A percentile compares a stretch with the other conserved stretches of the same genome.
These are phyloP conservation scores for Erythrophleum fordii DNA, from an alignment of 306 rosid species.

Conservation along the genomic window DNA sequence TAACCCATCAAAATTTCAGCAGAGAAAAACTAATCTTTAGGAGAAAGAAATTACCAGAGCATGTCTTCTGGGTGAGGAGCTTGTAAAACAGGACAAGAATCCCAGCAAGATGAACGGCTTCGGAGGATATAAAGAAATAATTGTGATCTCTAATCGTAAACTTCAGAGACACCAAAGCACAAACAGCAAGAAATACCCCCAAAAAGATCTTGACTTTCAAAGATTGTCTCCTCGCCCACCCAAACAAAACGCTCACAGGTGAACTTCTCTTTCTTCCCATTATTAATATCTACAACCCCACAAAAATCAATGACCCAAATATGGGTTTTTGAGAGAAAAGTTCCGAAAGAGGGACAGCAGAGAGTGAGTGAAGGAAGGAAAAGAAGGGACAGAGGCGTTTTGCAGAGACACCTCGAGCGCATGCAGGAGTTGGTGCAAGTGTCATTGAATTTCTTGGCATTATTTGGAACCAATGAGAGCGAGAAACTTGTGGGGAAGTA, in stretches of 20 bases:
- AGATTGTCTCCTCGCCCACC: constrained; percentile 59
- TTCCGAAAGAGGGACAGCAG: neutral
- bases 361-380: neutral
- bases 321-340: neutral
- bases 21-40: neutral
- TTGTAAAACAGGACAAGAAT: constrained; percentile 67
- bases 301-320: neutral
- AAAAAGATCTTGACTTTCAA: constrained; percentile 54
- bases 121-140: constrained; percentile 58
- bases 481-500: neutral
- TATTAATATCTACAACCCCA: constrained; percentile 3
- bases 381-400: neutral
- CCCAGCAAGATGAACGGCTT: constrained; percentile 56
- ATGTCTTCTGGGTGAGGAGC: constrained; percentile 72
- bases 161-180: constrained; percentile 53
- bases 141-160: constrained; percentile 32
- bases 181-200: constrained; percentile 47
- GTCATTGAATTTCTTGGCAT: constrained; percentile 26
- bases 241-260: constrained; percentile 40
- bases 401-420: constrained; percentile 18
- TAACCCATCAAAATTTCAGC: neutral
- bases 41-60: constrained; percentile 62
- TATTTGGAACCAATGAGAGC: neutral
- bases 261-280: constrained; percentile 65
- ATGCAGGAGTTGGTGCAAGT: constrained; percentile 15